phyloP scores from a whole-genome alignment of 2,329 filamentous ascomycete species.

The Uncinocarpus reesii region DNA sequence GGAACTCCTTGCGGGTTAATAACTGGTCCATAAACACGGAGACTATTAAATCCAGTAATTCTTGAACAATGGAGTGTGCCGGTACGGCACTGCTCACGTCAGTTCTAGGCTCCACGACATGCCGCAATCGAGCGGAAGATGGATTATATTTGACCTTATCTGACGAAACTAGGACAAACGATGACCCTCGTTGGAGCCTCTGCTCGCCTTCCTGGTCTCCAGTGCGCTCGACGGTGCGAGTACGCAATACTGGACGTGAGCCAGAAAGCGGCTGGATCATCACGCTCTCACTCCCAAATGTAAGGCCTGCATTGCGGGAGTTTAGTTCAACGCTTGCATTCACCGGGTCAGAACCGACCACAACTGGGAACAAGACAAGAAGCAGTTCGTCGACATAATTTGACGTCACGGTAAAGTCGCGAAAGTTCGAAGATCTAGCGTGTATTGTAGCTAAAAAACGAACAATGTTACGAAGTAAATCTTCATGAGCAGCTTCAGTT shows the following conservation, averaged over 20 bases:
- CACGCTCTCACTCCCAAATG: slow-evolving; percentile 76
- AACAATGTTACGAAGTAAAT: slow-evolving; percentile 63
- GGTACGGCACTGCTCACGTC: slow-evolving; percentile 38
- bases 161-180: slow-evolving; percentile 77
- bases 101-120: slow-evolving; percentile 52
- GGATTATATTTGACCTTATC: slow-evolving; percentile 50
- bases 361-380: slow-evolving; percentile 70
- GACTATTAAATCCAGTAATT: slow-evolving; percentile 65
- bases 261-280: slow-evolving; percentile 66
- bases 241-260: slow-evolving; percentile 59
- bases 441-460: slow-evolving; percentile 73
- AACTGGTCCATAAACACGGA: slow-evolving; percentile 78
- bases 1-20: slow-evolving; percentile 77
- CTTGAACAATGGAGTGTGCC: slow-evolving; percentile 62
- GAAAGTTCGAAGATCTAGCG: slow-evolving; percentile 62
- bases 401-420: slow-evolving; percentile 69
- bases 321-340: slow-evolving; percentile 78
- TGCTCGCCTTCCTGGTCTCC: slow-evolving; percentile 22
- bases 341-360: slow-evolving; percentile 77
- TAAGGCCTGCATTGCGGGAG: slow-evolving; percentile 67
- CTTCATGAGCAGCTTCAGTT: slow-evolving; percentile 46
- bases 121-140: slow-evolving; percentile 53
- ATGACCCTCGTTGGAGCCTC: slow-evolving; percentile 69
- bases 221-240: slow-evolving; percentile 46
- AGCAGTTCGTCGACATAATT: slow-evolving; percentile 74